A percentile compares a stretch with the other conserved stretches of the same genome.
phyloP scores from a whole-genome alignment of 805 yeast species.

The Candida tibetensis region DNA sequence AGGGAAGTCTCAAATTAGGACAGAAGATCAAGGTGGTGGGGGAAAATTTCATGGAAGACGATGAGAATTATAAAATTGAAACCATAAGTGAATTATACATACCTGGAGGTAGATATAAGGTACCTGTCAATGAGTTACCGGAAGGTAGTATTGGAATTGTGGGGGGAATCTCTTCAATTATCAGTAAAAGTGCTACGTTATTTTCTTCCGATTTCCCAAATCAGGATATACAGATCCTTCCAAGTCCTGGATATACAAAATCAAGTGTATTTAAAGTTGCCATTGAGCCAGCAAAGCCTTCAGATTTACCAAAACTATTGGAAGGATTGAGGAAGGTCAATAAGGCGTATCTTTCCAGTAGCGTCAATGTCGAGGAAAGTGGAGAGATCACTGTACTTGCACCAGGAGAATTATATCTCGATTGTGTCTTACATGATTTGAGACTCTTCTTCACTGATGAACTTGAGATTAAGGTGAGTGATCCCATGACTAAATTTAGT shows the following conservation, averaged over 20 bases:
- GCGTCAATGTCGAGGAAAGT: conserved; percentile 76
- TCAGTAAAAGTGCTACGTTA: conserved; percentile 63
- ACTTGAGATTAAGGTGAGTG: conserved; percentile 76
- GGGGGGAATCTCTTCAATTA: conserved; percentile 56
- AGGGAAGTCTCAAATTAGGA: conserved; percentile 56
- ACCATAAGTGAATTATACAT: conserved; percentile 45
- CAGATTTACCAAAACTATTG: conserved; percentile 70
- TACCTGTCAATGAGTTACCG: conserved; percentile 50
- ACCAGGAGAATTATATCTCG: conserved; percentile 85
- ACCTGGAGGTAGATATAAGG: conserved; percentile 68
- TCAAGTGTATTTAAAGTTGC: conserved; percentile 75
- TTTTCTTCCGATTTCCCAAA: conserved; percentile 23
- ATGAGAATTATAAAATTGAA: conserved; percentile 49
- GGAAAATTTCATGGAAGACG: conserved; percentile 47
- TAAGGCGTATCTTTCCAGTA: conserved; percentile 62
- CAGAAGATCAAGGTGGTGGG: conserved; percentile 54
- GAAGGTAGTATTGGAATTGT: conserved; percentile 71
- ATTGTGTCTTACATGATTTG: conserved; percentile 76
- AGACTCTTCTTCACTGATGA: conserved; percentile 56
- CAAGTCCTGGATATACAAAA: conserved; percentile 38
- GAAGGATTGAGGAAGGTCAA: conserved; percentile 65
- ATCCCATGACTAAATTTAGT: conserved; percentile 74
- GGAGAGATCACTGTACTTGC: conserved; percentile 83
- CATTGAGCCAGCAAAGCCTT: conserved; percentile 75
- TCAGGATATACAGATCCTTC: conserved; percentile 28